phyloP scores from a whole-genome alignment of 1,284 basidiomycete genomes.

The Caloboletus firmus region DNA sequence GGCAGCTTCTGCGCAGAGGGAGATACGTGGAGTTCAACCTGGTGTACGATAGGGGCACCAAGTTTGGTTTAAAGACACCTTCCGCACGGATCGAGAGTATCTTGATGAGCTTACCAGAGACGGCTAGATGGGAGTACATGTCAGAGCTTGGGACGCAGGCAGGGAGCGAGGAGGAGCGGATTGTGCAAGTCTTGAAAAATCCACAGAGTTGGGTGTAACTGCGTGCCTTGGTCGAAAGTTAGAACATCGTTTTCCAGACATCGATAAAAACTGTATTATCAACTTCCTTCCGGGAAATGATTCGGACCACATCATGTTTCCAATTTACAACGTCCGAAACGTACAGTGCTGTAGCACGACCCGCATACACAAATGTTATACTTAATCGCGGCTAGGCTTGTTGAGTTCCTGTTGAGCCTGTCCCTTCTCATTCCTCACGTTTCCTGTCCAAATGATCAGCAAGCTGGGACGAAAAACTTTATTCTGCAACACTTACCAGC shows the following conservation, averaged over 20 bases:
- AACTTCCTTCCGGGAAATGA: neutral
- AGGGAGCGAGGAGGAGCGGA: conserved; percentile 64
- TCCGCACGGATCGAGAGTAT: conserved; percentile 93
- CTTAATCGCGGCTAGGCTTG: conserved; percentile 29
- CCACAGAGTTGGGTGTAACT: conserved; percentile 67
- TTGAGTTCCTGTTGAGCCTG: conserved; percentile 55
- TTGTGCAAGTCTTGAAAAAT: conserved; percentile 39
- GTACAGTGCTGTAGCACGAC: neutral
- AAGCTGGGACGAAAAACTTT: fast-evolving
- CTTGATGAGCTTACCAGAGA: conserved; percentile 88
- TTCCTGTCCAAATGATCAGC: conserved; percentile 39
- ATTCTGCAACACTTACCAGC: conserved; percentile 41
- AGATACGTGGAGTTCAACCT: conserved; percentile 96
- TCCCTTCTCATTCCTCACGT: conserved; percentile 60
- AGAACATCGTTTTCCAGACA: neutral
- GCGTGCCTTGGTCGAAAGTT: too few relatives aligned
- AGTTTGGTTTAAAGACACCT: conserved; percentile 88
- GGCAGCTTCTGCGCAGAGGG: conserved; percentile 88
- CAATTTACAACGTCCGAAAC: neutral
- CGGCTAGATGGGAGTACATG: conserved; percentile 94
- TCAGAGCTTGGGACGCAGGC: conserved; percentile 69
- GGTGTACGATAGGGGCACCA: conserved; percentile 83
- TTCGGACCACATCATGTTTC: neutral
- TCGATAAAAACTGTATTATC: neutral
- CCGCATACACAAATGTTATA: neutral